Evolutionary conservation across 768 basidiomycete genomes (phyloP).

Genomic region (Termitomyces heimii): DNA sequence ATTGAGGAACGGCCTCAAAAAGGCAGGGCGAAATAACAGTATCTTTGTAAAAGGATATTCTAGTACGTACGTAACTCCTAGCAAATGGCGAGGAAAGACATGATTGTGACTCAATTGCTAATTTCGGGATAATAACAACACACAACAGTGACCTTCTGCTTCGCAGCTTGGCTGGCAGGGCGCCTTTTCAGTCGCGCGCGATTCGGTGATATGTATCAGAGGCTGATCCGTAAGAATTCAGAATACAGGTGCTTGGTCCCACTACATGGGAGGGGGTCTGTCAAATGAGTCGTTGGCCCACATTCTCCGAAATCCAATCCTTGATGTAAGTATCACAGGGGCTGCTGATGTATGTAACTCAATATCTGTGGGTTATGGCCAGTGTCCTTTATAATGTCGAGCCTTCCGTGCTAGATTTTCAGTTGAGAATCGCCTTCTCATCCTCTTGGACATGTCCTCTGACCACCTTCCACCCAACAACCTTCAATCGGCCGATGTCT

Average conservation of each 20-base stretch:
- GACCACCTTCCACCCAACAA: neutral
- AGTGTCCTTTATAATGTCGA: slow-evolving; percentile 2
- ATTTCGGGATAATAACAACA: neutral
- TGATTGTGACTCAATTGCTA: too few relatives aligned
- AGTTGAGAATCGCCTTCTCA: neutral
- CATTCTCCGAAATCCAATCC: neutral
- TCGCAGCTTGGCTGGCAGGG: too few relatives aligned
- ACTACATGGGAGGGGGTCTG: too few relatives aligned
- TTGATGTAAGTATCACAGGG: neutral
- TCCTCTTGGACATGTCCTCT: slow-evolving; percentile 1
- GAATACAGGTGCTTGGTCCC: neutral
- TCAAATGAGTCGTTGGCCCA: neutral
- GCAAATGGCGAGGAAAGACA: neutral
- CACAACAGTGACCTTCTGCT: neutral
- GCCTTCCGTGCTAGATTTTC: neutral
- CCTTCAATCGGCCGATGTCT: slow-evolving; percentile 1
- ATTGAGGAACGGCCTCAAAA: neutral
- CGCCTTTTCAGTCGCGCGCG: neutral
- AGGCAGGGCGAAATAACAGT: neutral
- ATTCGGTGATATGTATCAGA: neutral
- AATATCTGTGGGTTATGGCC: neutral
- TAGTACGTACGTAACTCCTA: neutral
- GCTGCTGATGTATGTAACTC: slow-evolving; percentile 12
- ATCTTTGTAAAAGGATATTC: too few relatives aligned
- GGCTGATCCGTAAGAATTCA: neutral